Conservation (phyloP, 768 basidiomycete species). For the Psilocybe cubensis region DNA sequence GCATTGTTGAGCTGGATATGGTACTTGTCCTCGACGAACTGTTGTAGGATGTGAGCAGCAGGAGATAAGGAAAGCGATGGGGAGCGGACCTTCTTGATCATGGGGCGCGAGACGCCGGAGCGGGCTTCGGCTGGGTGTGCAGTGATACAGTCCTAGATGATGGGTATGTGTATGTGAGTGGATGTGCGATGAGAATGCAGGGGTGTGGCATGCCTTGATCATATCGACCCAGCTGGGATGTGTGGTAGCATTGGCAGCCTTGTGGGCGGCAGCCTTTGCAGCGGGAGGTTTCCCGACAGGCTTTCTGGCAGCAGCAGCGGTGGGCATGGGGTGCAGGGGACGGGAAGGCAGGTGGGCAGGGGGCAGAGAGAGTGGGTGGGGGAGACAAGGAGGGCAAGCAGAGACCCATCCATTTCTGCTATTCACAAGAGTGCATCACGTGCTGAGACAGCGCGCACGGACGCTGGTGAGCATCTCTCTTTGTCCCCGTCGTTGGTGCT, state of each 20-base stretch:
- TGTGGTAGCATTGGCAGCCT: slow-evolving; percentile 30
- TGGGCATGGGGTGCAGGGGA: slow-evolving; percentile 23
- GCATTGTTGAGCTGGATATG: slow-evolving; percentile 75
- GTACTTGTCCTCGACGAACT: slow-evolving; percentile 88
- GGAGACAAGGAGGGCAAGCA: slow-evolving; percentile 23
- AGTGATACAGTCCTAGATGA: slow-evolving; percentile 67
- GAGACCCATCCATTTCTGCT: slow-evolving; percentile 21
- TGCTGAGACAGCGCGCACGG: slow-evolving; percentile 21
- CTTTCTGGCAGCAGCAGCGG: slow-evolving; percentile 34
- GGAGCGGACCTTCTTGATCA: slow-evolving; percentile 72
- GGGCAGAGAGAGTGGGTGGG: slow-evolving; percentile 17
- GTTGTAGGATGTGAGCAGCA: slow-evolving; percentile 2
- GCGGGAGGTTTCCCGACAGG: slow-evolving; percentile 37
- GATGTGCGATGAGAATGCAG: slow-evolving; percentile 33
- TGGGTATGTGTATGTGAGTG: slow-evolving; percentile 19
- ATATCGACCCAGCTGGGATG: slow-evolving; percentile 79
- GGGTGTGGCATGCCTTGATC: slow-evolving; percentile 56
- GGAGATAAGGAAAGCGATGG: slow-evolving; percentile 14
- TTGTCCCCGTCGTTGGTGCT: neutral
- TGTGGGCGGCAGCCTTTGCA: slow-evolving; percentile 39
- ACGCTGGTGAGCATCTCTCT: slow-evolving; percentile 2
- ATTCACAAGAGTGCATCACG: slow-evolving; percentile 24
- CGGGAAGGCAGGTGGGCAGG: slow-evolving; percentile 4
- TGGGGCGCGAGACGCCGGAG: slow-evolving; percentile 76
- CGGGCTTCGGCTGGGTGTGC: slow-evolving; percentile 73